Base-by-base conservation (phyloP, 1,139 yeast genomes). In the Hansenula sp. region DNA sequence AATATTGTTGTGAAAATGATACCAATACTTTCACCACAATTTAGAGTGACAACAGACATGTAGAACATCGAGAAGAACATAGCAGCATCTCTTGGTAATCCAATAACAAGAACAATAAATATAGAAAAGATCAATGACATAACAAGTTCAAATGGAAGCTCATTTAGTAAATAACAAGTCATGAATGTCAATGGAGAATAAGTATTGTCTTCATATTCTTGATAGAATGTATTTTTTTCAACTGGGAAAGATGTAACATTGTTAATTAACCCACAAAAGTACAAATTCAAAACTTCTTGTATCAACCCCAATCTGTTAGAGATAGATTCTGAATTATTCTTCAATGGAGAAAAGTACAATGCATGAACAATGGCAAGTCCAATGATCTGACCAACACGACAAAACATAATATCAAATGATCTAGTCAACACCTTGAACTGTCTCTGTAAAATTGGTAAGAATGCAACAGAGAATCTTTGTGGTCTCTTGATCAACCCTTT, bases 1-100 rank as follows among this genome's bases (percentile, higher is more conserved):
- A 87, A 80, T 0, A 83, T 51, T n/a, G 90, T 78, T 55, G 85
- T 85, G 47, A 87, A 80, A 36, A 83, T 68, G 7, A 87, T 83
- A 0, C 96, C 96, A 34, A 87, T 66, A 1, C 92, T 82, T 57
- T 88, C 96, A 32, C 96, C 96, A 49, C 88, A 77, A 51, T 82
- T 80, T 14, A 82, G 73, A 22, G 80, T 68, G 13, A 76, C 66
- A 38, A 79, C 65, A 0, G 81, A 58, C 21, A 78, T 66, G 44
- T 78, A 75, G 32, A 81, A 73, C 61, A 81, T 70, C 2, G 81
- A 73, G 52, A 87, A 87, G 55, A 73, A 87, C 74, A 83, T 77
- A 1, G 66, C 73, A 0, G 81, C 75, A 1, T 77, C 77, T 39
- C 88, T 65, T n/a, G 89, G 90, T 36, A 87, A 62, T 0, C 95